Evolutionary conservation across 345 rosid species (phyloP), one percentile per base, ranked within the genome.

Genomic region (Eucalyptus curtisii): DNA sequence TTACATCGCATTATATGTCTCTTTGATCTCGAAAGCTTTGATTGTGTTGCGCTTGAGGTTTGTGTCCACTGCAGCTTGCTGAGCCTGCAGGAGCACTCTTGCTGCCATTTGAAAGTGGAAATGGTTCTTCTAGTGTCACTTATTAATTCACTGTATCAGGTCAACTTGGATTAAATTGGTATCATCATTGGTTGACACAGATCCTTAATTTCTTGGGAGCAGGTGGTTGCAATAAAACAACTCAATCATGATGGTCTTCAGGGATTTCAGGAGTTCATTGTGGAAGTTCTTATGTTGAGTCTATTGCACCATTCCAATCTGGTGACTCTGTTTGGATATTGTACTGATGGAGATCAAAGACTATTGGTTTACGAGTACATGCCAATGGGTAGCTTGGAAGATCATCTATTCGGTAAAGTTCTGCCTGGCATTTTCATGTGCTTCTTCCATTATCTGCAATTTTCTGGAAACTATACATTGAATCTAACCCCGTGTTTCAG

Each of bases 201-300:
- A 87, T 76, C 59, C 27, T 92, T 85, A 87, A 30, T 52, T 71
- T 90, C 52, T 86, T 87, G 44, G 90, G 87, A 85, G 61, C 97
- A 98, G 99, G 90, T 95, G 91, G 99, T 98, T 49, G 99, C 99
- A 22, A 95, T 98, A 71, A 98, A 98, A 86, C 98, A 96, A 86
- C 93, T 98, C 86, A 95, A 96, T 89, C 99, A 93, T 50, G 98
- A 97, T 79, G 98, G 99, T 68, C 94, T 94, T 88, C 99, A 98
- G 91, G 99, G 99, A 31, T 92, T 92, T 86, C 97, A 94, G 91
- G 99, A 98, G 90, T 98, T 98, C 89, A 97, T 97, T 20, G 98
- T 98, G 66, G 99, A 98, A 93, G 99, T 98, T 88, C 97, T 98
- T 47, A 98, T 98, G 99, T 91, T 98, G 91, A 97, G 99, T 91